Percentiles rank a stretch among this genome's conserved stretches.
These are phyloP conservation scores for Diaporthe longicolla DNA, from an alignment of 2,329 filamentous ascomycete genomes.

Conservation along the genomic window DNA sequence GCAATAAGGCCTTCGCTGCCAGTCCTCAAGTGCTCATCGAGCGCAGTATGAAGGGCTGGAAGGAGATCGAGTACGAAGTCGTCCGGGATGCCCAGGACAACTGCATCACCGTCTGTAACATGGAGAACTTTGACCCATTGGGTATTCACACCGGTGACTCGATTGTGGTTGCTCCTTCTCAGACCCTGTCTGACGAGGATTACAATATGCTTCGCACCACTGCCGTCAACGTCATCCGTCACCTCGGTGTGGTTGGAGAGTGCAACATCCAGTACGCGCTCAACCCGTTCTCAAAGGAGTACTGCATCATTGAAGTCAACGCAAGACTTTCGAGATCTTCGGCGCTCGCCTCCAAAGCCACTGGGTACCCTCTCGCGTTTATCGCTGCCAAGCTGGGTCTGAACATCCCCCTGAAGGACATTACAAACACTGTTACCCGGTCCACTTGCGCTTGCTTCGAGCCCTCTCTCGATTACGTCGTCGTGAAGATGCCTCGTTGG, in stretches of 20 bases:
- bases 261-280: slow-evolving; percentile 99
- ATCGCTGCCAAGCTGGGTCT: slow-evolving; percentile 97
- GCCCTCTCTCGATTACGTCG: slow-evolving; percentile 96
- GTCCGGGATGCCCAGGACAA: slow-evolving; percentile 98
- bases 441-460: slow-evolving; percentile 98
- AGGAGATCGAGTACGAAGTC: slow-evolving; percentile 98
- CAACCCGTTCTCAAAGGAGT: slow-evolving; percentile 96
- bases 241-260: slow-evolving; percentile 96
- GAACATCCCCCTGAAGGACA: slow-evolving; percentile 94
- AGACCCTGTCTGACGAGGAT: slow-evolving; percentile 97
- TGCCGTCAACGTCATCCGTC: slow-evolving; percentile 97
- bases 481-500: slow-evolving; percentile 99
- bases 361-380: slow-evolving; percentile 95
- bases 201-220: slow-evolving; percentile 99
- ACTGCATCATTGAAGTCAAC: slow-evolving; percentile 99
- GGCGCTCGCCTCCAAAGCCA: slow-evolving; percentile 96
- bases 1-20: slow-evolving; percentile 93
- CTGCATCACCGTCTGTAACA: slow-evolving; percentile 99
- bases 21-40: slow-evolving; percentile 97
- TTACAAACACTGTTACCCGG: slow-evolving; percentile 95
- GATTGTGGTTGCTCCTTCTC: slow-evolving; percentile 96
- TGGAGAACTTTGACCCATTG: slow-evolving; percentile 98
- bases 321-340: slow-evolving; percentile 98
- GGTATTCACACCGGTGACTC: slow-evolving; percentile 99
- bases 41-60: slow-evolving; percentile 99